Percentiles rank a stretch among this genome's conserved stretches.
Evolutionary conservation across 2,329 filamentous ascomycete genomes (phyloP).

Genomic region (Pseudogymnoascus pannorum): DNA sequence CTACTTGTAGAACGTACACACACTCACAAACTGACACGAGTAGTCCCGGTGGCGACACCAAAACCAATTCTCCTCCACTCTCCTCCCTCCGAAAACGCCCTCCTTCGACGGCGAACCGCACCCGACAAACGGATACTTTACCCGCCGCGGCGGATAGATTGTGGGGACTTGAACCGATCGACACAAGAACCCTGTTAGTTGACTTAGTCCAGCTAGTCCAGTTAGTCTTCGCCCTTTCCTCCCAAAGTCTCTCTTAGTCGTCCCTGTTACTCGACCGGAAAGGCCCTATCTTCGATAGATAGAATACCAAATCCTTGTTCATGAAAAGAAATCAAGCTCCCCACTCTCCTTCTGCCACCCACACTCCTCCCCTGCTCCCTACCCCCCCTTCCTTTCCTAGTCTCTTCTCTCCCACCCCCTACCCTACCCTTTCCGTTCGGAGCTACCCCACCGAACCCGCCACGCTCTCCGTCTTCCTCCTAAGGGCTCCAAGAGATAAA

Average conservation of each 20-base stretch:
- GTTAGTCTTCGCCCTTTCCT: background rate
- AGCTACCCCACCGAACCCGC: conserved; percentile 2
- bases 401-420: background rate
- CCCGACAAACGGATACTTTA: conserved; percentile 3
- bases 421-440: background rate
- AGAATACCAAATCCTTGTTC: background rate
- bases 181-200: conserved; percentile 2
- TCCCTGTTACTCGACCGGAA: conserved; percentile 5
- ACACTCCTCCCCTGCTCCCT: background rate
- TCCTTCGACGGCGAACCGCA: conserved; percentile 1
- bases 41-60: background rate
- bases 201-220: background rate
- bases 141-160: conserved; percentile 3
- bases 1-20: background rate
- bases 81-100: conserved; percentile 3
- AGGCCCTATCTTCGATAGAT: conserved; percentile 1
- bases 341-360: conserved; percentile 6
- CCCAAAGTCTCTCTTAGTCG: conserved; percentile 1
- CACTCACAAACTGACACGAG: background rate
- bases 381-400: background rate
- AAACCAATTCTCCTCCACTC: conserved; percentile 2
- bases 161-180: background rate
- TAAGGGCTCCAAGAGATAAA: conserved; percentile 1
- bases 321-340: conserved; percentile 6
- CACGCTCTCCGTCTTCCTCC: conserved; percentile 5